These are phyloP conservation scores for Cyberlindnera galapagoensis DNA, from an alignment of 805 yeast genomes.

Conservation along the genomic window DNA sequence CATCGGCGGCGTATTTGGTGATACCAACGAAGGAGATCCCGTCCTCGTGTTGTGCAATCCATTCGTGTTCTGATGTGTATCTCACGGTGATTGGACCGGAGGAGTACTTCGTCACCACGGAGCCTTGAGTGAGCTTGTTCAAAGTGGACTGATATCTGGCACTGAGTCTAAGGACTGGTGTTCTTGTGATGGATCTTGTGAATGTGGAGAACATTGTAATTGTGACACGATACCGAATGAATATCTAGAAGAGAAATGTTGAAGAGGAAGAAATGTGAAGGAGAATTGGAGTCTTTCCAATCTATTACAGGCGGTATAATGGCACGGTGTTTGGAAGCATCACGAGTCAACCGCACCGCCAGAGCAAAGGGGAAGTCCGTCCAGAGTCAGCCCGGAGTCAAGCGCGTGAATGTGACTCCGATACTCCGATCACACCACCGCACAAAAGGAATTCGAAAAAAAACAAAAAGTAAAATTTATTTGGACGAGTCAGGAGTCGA, in stretches of 20 bases:
- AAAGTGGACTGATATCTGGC: slow-evolving; percentile 19
- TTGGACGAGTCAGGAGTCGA: slow-evolving; percentile 76
- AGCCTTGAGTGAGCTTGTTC: slow-evolving; percentile 18
- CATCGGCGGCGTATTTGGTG: slow-evolving; percentile 91
- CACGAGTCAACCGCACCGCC: too few relatives aligned
- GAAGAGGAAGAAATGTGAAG: too few relatives aligned
- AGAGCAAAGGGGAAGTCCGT: too few relatives aligned
- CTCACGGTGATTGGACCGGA: slow-evolving; percentile 32
- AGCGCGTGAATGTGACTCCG: too few relatives aligned
- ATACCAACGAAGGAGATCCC: slow-evolving; percentile 86
- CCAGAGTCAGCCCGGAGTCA: slow-evolving; percentile 2
- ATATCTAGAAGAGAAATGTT: too few relatives aligned
- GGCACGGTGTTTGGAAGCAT: too few relatives aligned
- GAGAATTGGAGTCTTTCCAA: too few relatives aligned
- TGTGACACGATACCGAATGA: too few relatives aligned
- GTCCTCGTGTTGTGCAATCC: slow-evolving; percentile 84
- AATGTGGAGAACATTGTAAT: slow-evolving; percentile 13
- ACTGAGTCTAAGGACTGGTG: slow-evolving; percentile 17
- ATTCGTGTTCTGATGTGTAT: slow-evolving; percentile 90
- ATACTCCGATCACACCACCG: too few relatives aligned
- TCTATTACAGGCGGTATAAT: too few relatives aligned
- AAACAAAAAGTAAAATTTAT: slow-evolving; percentile 24
- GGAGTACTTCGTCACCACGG: slow-evolving; percentile 20
- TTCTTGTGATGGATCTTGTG: slow-evolving; percentile 12
- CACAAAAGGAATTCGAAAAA: not conserved